Percentiles rank a stretch among this genome's conserved stretches.
Evolutionary conservation across 129 eudicot genomes (phyloP).

Genomic region (Flaveria robusta): DNA sequence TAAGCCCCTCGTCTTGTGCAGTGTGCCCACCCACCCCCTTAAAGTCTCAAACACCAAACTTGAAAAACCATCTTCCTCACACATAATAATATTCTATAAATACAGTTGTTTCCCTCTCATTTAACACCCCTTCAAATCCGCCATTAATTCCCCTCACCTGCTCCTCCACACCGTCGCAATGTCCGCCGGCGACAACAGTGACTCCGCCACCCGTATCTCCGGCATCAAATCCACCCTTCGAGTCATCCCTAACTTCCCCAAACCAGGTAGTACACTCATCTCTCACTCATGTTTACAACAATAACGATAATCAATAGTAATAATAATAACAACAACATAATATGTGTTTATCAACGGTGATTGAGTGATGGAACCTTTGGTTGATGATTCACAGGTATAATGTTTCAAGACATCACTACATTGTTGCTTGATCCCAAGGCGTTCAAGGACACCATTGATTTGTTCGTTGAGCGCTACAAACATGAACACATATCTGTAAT

Average conservation of each 20-base stretch:
- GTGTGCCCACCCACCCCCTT: constrained; percentile 31
- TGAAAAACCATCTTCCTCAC: constrained; percentile 9
- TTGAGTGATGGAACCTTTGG: neutral
- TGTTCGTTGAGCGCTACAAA: constrained; percentile 83
- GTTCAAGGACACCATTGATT: constrained; percentile 80
- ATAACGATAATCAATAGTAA: no score
- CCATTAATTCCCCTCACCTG: constrained; percentile 31
- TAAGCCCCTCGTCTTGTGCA: constrained; percentile 40
- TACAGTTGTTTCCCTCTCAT: constrained; percentile 40
- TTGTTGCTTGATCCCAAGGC: constrained; percentile 79
- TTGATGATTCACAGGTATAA: constrained; percentile 56
- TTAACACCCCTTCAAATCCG: constrained; percentile 22
- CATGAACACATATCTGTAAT: constrained; percentile 64
- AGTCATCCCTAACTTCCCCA: constrained; percentile 88
- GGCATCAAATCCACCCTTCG: constrained; percentile 69
- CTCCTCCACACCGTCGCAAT: constrained; percentile 16
- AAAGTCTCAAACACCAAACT: constrained; percentile 13
- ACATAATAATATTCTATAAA: constrained; percentile 28
- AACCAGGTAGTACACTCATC: no score
- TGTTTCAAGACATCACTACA: constrained; percentile 92
- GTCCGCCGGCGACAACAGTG: constrained; percentile 35
- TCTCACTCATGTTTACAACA: neutral
- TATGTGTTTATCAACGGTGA: no score
- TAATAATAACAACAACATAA: no score
- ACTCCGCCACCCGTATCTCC: constrained; percentile 42